Evolutionary conservation across 306 rosid genomes (phyloP), one percentile per base, ranked within the genome.

Genomic region (Clitoria ternatea): DNA sequence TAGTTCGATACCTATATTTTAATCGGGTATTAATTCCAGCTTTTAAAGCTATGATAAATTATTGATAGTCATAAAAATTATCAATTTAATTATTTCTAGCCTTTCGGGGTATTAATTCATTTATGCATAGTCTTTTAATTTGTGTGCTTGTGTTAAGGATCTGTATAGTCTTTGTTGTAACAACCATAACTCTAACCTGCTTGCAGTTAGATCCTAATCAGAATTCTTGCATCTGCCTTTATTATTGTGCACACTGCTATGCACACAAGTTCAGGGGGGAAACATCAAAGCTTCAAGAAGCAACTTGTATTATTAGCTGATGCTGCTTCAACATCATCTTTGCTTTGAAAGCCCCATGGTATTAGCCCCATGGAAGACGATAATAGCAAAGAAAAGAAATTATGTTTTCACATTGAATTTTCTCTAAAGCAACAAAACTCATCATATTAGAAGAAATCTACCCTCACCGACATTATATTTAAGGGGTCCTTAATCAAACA

Each of bases 111-210:
- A n/a, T n/a, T n/a, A n/a, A n/a, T n/a, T n/a, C n/a, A n/a, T n/a
- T n/a, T n/a, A n/a, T n/a, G n/a, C n/a, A n/a, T n/a, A 69, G 59
- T 84, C 96, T 10, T 72, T 78, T 72, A 91, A 91, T 83, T 77
- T 91, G 91, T 39, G 78, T 61, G 83, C 55, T 45, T 89, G 97
- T 43, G 96, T 91, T 15, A 91, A 74, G 80, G 89, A 75, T 19
- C 84, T 87, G 35, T 91, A 91, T 50, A 81, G 76, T 27, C 81
- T 91, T 64, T 89, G 84, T 60, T 44, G 80, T 26, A 59, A 72
- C 69, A 73, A 78, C 68, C 15, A 63, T 29, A 68, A 66, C 79
- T 80, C 85, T 22, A 72, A 74, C 75, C 79, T 87, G 52, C 85
- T 89, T 10, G 96, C 96, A 54, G 61, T 91, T 52, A 78, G 81